Evolutionary conservation across 1,139 yeast genomes (phyloP).

Genomic region (Blastobotrys elegans): DNA sequence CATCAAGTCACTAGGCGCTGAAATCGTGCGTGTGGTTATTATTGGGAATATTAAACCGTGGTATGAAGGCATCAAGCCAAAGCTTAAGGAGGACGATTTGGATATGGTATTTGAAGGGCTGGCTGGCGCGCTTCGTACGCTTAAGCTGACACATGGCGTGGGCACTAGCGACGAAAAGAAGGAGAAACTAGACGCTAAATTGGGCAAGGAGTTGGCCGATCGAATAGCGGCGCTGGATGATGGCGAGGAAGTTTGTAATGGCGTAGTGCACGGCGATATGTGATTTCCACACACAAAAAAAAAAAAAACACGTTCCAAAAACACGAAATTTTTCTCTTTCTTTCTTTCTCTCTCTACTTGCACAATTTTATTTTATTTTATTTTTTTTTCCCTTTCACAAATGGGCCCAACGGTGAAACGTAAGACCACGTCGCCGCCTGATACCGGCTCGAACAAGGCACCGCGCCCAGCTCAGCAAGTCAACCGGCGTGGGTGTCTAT

Average conservation of each 20-base stretch:
- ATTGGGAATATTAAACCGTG: constrained; percentile 82
- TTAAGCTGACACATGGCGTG: constrained; percentile 22
- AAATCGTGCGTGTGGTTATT: constrained; percentile 78
- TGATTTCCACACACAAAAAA: not conserved
- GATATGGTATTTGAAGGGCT: constrained; percentile 28
- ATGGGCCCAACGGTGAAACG: not conserved
- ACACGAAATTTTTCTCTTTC: not conserved
- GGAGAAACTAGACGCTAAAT: constrained; percentile 47
- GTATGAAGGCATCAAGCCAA: constrained; percentile 38
- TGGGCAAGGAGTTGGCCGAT: constrained; percentile 57
- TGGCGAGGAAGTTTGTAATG: constrained; percentile 53
- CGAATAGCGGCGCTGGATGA: constrained; percentile 49
- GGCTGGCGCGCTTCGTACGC: constrained; percentile 29
- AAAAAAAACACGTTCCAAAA: not conserved
- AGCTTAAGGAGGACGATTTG: constrained; percentile 28
- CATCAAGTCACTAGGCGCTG: constrained; percentile 75
- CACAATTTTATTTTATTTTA: too few relatives aligned
- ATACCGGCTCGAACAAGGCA: too few relatives aligned
- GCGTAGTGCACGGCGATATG: constrained; percentile 47
- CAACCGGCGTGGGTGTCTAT: not conserved
- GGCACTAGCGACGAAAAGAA: constrained; percentile 30
- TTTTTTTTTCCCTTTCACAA: not conserved
- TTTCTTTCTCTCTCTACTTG: not conserved
- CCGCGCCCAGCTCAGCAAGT: not conserved
- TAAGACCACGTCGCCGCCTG: too few relatives aligned